Percentiles rank a stretch among this genome's conserved stretches.
phyloP scores from a whole-genome alignment of 179 eudicot genomes.

The Beta corolliflora region DNA sequence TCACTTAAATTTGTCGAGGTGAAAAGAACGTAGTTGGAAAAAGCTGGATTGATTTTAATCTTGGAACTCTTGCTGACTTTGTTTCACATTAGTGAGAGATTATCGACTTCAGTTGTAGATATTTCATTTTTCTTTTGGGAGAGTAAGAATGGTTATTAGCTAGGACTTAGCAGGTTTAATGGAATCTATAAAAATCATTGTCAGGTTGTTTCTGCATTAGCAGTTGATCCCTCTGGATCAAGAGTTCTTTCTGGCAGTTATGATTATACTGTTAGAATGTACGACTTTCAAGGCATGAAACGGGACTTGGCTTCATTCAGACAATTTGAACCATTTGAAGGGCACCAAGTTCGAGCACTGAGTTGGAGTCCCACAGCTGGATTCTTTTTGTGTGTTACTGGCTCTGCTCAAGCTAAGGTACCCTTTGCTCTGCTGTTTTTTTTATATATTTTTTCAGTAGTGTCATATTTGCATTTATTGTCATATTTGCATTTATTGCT shows the following conservation, averaged over 20 bases:
- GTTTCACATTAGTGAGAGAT: background rate
- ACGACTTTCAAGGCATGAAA: conserved; percentile 99
- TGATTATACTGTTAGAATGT: conserved; percentile 90
- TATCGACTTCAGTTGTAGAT: no score
- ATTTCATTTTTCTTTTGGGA: background rate
- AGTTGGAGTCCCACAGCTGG: conserved; percentile 99
- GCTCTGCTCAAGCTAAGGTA: conserved; percentile 99
- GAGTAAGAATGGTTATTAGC: background rate
- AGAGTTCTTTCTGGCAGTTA: conserved; percentile 95
- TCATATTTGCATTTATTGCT: background rate
- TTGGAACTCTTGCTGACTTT: conserved; percentile 3
- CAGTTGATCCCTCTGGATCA: conserved; percentile 91
- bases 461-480: background rate
- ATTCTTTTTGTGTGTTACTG: conserved; percentile 87
- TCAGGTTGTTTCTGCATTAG: conserved; percentile 95
- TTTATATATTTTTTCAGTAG: background rate
- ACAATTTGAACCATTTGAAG: conserved; percentile 95
- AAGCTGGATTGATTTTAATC: background rate
- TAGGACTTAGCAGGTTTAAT: background rate
- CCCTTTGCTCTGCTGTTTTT: background rate
- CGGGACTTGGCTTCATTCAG: conserved; percentile 87
- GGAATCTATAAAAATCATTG: conserved; percentile 16
- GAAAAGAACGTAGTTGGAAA: no score
- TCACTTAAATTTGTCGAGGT: no score
- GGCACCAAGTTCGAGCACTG: conserved; percentile 89